Percentiles rank a stretch among this genome's conserved stretches.
Conservation (phyloP, 768 basidiomycete species). For the Termitomyces sp. region DNA sequence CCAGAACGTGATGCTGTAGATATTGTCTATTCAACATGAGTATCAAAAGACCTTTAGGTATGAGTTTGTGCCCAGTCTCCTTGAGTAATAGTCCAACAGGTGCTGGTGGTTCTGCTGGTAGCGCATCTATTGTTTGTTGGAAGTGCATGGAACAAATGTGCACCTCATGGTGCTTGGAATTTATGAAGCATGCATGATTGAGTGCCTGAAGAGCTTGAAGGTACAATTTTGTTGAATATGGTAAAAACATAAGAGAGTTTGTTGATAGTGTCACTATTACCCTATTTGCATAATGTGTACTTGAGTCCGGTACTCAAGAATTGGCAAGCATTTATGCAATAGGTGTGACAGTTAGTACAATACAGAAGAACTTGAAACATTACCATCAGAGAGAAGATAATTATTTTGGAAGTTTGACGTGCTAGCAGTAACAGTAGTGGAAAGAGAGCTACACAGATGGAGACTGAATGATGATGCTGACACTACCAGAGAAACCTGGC, state of each 20-base stretch:
- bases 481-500: too few relatives aligned
- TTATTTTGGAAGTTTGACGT: too few relatives aligned
- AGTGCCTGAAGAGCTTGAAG: conserved; percentile 75
- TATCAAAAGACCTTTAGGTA: conserved; percentile 53
- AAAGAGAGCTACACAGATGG: too few relatives aligned
- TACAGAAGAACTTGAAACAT: too few relatives aligned
- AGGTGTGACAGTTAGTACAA: too few relatives aligned
- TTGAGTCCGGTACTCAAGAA: too few relatives aligned
- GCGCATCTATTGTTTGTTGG: conserved; percentile 30
- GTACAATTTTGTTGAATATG: conserved; percentile 55
- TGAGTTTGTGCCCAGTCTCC: conserved; percentile 38
- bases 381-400: too few relatives aligned
- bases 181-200: conserved; percentile 44
- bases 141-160: conserved; percentile 69
- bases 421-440: too few relatives aligned
- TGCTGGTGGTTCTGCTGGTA: conserved; percentile 35
- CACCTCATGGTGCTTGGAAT: conserved; percentile 56
- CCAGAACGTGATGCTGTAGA: conserved; percentile 54
- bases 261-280: too few relatives aligned
- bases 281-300: too few relatives aligned
- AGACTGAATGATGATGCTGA: too few relatives aligned
- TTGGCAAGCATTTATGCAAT: too few relatives aligned
- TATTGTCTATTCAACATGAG: conserved; percentile 72
- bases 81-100: conserved; percentile 46
- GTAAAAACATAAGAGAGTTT: background rate